phyloP scores from a whole-genome alignment of 2,329 filamentous ascomycete genomes.

The Furcasterigmium sp. region DNA sequence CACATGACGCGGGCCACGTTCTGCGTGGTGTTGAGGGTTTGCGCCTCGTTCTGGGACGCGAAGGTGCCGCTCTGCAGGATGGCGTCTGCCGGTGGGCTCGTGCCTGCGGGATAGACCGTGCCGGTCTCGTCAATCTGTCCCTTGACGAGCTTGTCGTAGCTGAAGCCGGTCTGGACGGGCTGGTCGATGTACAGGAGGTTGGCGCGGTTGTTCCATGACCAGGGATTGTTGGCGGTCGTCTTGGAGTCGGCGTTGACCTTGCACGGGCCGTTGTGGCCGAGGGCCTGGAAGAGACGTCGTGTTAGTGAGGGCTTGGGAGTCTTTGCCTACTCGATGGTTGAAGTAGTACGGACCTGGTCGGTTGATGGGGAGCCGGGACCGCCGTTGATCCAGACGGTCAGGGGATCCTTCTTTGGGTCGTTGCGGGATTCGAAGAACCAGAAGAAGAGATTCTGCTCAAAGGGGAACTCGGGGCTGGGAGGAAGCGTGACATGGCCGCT shows the following conservation, averaged over 20 bases:
- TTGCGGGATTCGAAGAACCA: conserved; percentile 22
- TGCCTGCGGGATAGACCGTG: conserved; percentile 34
- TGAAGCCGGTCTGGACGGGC: conserved; percentile 58
- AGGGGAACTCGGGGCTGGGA: conserved; percentile 18
- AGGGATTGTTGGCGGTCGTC: conserved; percentile 43
- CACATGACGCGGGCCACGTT: conserved; percentile 2
- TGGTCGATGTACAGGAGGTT: conserved; percentile 45
- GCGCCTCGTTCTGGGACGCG: conserved; percentile 19
- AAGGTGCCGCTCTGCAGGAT: conserved; percentile 20
- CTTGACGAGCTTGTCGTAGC: conserved; percentile 25
- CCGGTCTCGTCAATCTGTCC: conserved; percentile 48
- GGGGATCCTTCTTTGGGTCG: conserved; percentile 27
- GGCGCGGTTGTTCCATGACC: conserved; percentile 48
- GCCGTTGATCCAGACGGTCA: conserved; percentile 51
- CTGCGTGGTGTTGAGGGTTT: conserved; percentile 1
- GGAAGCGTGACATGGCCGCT: conserved; percentile 58
- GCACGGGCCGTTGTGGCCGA: conserved; percentile 42
- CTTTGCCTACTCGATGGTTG: no score
- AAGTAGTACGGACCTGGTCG: conserved; percentile 22
- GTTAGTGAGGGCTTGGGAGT: no score
- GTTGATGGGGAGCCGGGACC: conserved; percentile 46
- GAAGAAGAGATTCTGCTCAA: conserved; percentile 13
- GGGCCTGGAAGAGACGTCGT: neutral
- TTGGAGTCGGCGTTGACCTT: conserved; percentile 34
- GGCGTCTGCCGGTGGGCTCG: conserved; percentile 1